A percentile compares a stretch with the other conserved stretches of the same genome.
Evolutionary conservation across 73 alveolate genomes (phyloP).

Genomic region (Tetrahymena thermophila): DNA sequence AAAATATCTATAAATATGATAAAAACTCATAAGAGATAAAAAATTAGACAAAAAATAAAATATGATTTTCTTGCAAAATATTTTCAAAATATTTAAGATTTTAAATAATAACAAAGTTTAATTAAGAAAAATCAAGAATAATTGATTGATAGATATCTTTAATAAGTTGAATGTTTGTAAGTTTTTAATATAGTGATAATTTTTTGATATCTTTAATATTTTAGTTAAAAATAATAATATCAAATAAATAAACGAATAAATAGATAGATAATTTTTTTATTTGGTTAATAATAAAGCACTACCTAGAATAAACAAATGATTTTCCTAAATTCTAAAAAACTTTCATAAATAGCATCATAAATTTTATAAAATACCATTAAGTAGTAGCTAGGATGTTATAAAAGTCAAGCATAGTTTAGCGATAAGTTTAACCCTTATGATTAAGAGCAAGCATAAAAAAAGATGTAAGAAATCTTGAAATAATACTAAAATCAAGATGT

Average conservation of each 20-base stretch:
- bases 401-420: neutral
- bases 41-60: too few relatives aligned
- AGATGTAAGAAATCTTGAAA: neutral
- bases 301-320: neutral
- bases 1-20: too few relatives aligned
- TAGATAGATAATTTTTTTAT: neutral
- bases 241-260: neutral
- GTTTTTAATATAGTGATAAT: too few relatives aligned
- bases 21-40: too few relatives aligned
- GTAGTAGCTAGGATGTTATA: neutral
- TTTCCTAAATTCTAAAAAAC: neutral
- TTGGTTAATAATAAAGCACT: neutral
- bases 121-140: neutral
- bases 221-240: neutral
- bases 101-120: too few relatives aligned
- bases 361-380: neutral
- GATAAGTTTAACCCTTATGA: neutral
- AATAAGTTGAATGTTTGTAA: too few relatives aligned
- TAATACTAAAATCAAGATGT: constrained; percentile 1
- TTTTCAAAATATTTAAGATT: too few relatives aligned
- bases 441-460: neutral
- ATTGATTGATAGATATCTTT: too few relatives aligned
- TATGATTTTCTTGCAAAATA: neutral
- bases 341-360: neutral
- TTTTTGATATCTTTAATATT: too few relatives aligned